Evolutionary conservation across 1,284 basidiomycete species (phyloP), one percentile per base, ranked within the genome.

Genomic region (Apiotrichum sp.): DNA sequence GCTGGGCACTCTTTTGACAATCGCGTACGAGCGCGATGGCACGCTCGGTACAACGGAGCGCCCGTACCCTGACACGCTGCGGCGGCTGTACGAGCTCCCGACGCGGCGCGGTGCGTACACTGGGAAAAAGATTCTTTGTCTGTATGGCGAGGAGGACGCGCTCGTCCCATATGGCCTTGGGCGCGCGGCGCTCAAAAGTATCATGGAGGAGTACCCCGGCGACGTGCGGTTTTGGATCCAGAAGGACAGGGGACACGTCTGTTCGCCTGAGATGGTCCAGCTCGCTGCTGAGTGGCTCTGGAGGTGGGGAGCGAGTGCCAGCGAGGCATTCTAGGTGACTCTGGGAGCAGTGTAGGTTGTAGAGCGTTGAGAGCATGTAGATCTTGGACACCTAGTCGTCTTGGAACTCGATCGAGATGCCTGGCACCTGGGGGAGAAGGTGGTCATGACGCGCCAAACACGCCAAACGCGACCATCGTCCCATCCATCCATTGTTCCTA

Each of bases 121-220:
- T 1, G 83, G 82, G 0, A 88, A 87, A 75, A 83, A 82, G 66
- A 80, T 90, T 11, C 77, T 89, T 4, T 82, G 86, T 0, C 72
- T 89, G 3, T 83, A 84, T 2, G 87, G 79, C 0, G 63, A 47
- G 38, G 67, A 68, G 2, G 79, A 80, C 58, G 59, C 53, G 29
- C 56, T 74, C 36, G 67, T 78, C 39, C 68, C 77, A 39, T 51
- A 65, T 22, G 56, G 48, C 13, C 52, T 59, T 10, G 70, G 66
- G 0, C 41, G 58, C 32, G 50, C 47, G 22, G 74, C 74, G 51
- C 68, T 73, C 4, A 60, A 69, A 4, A 50, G 50, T 29, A 63
- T 78, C 43, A 46, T 64, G 43, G 39, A 32, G 6, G 43, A 49
- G 35, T 39, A 36, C 3, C 46, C 47, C 7, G 62, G 35, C 44